Percentiles rank a stretch among this genome's conserved stretches.
phyloP scores from a whole-genome alignment of 371 early-diverging fungal genomes.

The Apophysomyces trapeziformis region DNA sequence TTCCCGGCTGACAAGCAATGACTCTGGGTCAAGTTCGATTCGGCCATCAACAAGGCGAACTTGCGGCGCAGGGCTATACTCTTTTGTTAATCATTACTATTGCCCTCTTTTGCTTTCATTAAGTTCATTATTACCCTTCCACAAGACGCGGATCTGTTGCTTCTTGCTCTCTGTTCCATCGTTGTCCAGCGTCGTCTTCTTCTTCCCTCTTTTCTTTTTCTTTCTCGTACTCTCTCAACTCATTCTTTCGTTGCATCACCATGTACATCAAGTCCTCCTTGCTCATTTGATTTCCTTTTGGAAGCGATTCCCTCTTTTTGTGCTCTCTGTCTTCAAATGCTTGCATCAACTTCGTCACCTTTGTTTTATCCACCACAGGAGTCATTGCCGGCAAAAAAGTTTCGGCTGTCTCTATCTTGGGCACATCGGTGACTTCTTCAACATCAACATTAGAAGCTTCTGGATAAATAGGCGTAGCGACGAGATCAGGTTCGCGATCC shows the following conservation, averaged over 20 bases:
- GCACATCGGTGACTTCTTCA: too few relatives aligned
- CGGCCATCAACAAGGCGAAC: constrained; percentile 66
- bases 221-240: not conserved
- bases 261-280: not conserved
- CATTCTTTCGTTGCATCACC: not conserved
- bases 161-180: not conserved
- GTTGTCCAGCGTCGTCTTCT: not conserved
- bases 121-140: not conserved
- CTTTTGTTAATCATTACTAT: constrained; percentile 26
- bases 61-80: constrained; percentile 48
- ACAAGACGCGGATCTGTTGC: too few relatives aligned
- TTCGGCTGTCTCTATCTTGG: too few relatives aligned
- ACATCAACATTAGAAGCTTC: too few relatives aligned
- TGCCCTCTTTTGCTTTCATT: not conserved
- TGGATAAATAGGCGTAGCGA: too few relatives aligned
- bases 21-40: constrained; percentile 66
- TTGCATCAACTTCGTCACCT: not conserved
- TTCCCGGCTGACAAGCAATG: constrained; percentile 51
- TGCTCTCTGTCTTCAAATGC: not conserved
- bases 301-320: not conserved
- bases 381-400: not conserved
- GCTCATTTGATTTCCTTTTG: not conserved
- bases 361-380: not conserved
- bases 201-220: not conserved
- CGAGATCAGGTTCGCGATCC: too few relatives aligned